phyloP scores from a whole-genome alignment of 371 early-diverging fungal genomes.

The Pancytospora philotis region DNA sequence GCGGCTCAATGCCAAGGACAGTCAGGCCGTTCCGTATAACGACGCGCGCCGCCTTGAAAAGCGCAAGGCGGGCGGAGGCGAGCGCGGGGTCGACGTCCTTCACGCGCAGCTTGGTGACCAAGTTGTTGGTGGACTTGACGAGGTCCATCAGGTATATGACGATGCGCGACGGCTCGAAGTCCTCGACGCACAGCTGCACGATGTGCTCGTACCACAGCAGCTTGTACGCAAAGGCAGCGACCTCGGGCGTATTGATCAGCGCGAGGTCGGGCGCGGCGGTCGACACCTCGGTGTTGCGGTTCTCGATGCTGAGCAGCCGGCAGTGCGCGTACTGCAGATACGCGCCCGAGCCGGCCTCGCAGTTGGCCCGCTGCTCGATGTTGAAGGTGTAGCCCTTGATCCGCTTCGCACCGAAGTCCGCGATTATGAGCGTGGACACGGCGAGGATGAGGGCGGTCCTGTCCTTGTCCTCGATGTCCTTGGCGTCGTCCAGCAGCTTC shows the following conservation, averaged over 20 bases:
- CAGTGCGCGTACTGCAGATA: conserved; percentile 71
- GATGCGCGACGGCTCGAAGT: conserved; percentile 78
- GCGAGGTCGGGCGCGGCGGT: conserved; percentile 27
- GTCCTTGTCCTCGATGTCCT: conserved; percentile 73
- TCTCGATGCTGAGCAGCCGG: conserved; percentile 66
- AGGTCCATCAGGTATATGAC: conserved; percentile 80
- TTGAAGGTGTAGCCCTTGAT: conserved; percentile 91
- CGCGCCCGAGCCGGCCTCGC: conserved; percentile 90
- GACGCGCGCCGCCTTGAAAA: conserved; percentile 66
- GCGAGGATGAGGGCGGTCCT: conserved; percentile 67
- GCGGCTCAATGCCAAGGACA: conserved; percentile 67
- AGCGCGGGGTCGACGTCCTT: conserved; percentile 64
- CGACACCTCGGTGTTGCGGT: conserved; percentile 58
- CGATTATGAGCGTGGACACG: conserved; percentile 76
- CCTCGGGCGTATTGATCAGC: conserved; percentile 65
- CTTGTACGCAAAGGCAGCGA: conserved; percentile 66
- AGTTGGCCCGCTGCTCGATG: conserved; percentile 71
- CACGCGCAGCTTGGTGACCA: conserved; percentile 73
- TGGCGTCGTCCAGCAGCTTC: conserved; percentile 78
- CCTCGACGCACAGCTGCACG: conserved; percentile 61
- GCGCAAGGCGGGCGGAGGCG: conserved; percentile 68
- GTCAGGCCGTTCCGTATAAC: conserved; percentile 69
- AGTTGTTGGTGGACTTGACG: conserved; percentile 69
- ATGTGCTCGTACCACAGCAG: conserved; percentile 80
- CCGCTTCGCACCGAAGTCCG: conserved; percentile 85